phyloP scores from a whole-genome alignment of 2,329 filamentous ascomycete species.

The Colletotrichum viniferum region DNA sequence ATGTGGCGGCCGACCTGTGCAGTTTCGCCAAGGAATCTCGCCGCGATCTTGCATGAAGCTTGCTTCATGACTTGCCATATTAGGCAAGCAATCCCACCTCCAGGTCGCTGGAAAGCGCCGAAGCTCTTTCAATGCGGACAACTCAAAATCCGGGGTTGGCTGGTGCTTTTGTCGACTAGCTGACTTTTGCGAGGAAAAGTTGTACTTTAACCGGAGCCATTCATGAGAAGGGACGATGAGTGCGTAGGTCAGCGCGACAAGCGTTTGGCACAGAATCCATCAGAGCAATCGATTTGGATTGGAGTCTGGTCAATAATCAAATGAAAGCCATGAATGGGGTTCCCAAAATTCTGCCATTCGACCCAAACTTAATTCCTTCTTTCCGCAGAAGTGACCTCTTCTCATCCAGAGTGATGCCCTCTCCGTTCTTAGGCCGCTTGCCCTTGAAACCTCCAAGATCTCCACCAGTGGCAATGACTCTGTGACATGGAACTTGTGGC shows the following conservation, averaged over 20 bases:
- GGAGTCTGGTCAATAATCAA: constrained; percentile 24
- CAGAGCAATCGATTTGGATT: not conserved
- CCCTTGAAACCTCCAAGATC: constrained; percentile 87
- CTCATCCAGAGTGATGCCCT: constrained; percentile 62
- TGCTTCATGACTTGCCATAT: not conserved
- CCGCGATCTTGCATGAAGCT: not conserved
- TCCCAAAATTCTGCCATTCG: constrained; percentile 62
- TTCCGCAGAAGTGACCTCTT: constrained; percentile 65
- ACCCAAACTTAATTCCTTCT: constrained; percentile 71
- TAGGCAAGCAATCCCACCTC: not conserved
- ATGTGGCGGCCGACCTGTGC: not conserved
- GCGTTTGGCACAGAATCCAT: too few species aligned
- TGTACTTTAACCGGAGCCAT: not conserved
- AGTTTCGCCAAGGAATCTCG: not conserved
- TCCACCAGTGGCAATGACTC: constrained; percentile 76
- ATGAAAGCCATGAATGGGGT: constrained; percentile 53
- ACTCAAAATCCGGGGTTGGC: not conserved
- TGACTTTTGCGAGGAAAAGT: not conserved
- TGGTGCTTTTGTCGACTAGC: not conserved
- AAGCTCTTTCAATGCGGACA: not conserved
- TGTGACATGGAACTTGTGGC: constrained; percentile 80
- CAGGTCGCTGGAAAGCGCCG: not conserved
- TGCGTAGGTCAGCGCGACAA: not conserved
- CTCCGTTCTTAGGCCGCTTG: constrained; percentile 85
- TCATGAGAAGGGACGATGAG: not conserved